Percentiles rank a stretch among this genome's conserved stretches.
These are phyloP conservation scores for Colletotrichum chlorophyti DNA, from an alignment of 2,329 filamentous ascomycete species.

Conservation along the genomic window DNA sequence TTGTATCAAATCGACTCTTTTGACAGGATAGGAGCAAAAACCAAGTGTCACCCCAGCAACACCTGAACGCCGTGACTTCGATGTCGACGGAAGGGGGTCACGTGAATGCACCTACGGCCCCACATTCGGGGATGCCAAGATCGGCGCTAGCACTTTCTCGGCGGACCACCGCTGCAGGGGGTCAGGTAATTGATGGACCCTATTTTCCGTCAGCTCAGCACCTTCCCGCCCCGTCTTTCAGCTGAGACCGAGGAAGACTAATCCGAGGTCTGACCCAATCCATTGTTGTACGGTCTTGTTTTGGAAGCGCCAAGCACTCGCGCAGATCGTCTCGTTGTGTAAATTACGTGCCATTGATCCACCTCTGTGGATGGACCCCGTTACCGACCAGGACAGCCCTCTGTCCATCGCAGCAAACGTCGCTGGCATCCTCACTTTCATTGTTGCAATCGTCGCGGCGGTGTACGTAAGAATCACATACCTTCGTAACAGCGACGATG, in stretches of 20 bases:
- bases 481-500: slow-evolving; percentile 51
- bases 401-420: slow-evolving; percentile 52
- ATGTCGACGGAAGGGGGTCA: background rate
- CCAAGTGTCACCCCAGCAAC: background rate
- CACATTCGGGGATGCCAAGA: background rate
- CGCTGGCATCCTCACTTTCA: slow-evolving; percentile 54
- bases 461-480: slow-evolving; percentile 52
- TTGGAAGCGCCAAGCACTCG: no score
- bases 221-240: background rate
- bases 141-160: background rate
- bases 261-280: no score
- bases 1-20: background rate
- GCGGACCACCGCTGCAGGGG: background rate
- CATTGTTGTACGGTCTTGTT: no score
- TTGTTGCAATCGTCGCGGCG: slow-evolving; percentile 51
- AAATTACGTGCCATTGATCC: no score
- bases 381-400: slow-evolving; percentile 45
- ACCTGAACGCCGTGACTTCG: background rate
- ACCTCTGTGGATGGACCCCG: background rate
- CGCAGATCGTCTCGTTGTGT: no score
- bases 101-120: background rate
- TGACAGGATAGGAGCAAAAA: no score
- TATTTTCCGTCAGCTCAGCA: background rate
- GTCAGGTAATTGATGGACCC: background rate
- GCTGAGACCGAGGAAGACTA: no score